Evolutionary conservation across 1,284 basidiomycete genomes (phyloP).

Genomic region (Serendipita sp.): DNA sequence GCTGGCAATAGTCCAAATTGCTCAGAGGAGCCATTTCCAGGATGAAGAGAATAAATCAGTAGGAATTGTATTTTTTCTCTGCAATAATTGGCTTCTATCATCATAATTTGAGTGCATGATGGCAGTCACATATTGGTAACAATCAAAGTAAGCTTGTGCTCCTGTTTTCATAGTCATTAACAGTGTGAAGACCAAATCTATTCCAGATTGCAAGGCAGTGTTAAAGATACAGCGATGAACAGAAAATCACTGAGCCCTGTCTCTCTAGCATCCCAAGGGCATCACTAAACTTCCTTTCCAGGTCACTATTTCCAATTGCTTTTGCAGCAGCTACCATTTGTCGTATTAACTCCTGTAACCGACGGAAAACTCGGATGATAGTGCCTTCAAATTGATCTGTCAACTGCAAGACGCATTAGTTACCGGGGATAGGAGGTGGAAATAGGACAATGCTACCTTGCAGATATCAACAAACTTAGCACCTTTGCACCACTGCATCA

Average conservation of each 20-base stretch:
- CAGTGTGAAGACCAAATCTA: no score
- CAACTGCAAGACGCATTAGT: constrained; percentile 33
- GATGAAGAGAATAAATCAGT: no score
- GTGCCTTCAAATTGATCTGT: constrained; percentile 96
- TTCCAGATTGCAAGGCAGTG: neutral
- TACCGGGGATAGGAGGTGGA: neutral
- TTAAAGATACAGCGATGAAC: constrained; percentile 67
- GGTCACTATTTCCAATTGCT: constrained; percentile 88
- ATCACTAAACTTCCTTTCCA: constrained; percentile 84
- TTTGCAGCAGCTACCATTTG: constrained; percentile 93
- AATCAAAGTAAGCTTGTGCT: no score
- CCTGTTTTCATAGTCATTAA: no score
- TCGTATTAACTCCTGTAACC: constrained; percentile 84
- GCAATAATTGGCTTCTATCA: no score
- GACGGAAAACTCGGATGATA: constrained; percentile 84
- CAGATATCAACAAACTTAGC: constrained; percentile 94
- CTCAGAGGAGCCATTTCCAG: no score
- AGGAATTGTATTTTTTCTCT: no score
- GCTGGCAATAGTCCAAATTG: no score
- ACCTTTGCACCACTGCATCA: constrained; percentile 94
- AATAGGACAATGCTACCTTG: constrained; percentile 45
- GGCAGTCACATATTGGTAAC: no score
- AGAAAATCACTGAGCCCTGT: constrained; percentile 88
- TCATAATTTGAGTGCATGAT: no score
- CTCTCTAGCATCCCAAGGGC: constrained; percentile 80